Conservation (phyloP, 2,329 filamentous ascomycete genomes). For the Cyclaneusma minus region DNA sequence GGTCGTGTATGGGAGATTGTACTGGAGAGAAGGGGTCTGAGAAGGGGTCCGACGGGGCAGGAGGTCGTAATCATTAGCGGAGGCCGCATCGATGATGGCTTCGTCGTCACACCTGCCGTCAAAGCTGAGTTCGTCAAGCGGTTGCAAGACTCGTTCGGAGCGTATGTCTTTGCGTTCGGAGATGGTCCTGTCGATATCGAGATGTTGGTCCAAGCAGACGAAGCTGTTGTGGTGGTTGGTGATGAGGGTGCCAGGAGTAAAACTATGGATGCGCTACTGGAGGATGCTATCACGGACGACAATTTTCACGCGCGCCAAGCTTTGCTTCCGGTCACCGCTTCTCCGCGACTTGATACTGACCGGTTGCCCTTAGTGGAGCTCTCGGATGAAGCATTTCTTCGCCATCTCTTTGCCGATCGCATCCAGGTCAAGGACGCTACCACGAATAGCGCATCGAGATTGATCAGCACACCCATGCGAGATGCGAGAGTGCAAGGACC, state of each 20-base stretch:
- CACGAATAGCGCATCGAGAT: constrained; percentile 24
- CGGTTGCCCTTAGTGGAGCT: constrained; percentile 27
- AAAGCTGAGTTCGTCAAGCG: constrained; percentile 32
- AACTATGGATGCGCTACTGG: constrained; percentile 32
- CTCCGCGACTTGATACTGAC: constrained; percentile 25
- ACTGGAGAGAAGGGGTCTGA: constrained; percentile 26
- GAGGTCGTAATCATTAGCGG: constrained; percentile 35
- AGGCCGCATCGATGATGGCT: constrained; percentile 27
- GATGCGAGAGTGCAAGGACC: constrained; percentile 30
- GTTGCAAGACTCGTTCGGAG: constrained; percentile 19
- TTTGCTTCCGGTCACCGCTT: constrained; percentile 24
- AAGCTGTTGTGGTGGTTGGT: constrained; percentile 39
- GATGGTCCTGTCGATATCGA: constrained; percentile 40
- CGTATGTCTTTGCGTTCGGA: constrained; percentile 40
- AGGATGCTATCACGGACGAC: constrained; percentile 22
- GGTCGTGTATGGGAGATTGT: constrained; percentile 38
- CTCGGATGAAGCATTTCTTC: constrained; percentile 11
- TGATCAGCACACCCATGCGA: constrained; percentile 38
- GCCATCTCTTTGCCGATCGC: too few species aligned
- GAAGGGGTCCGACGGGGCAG: too few species aligned
- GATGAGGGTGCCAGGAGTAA: constrained; percentile 28
- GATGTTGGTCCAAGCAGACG: constrained; percentile 37
- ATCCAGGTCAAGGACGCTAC: constrained; percentile 27
- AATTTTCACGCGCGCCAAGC: constrained; percentile 28
- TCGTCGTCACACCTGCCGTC: constrained; percentile 32